A percentile compares a stretch with the other conserved stretches of the same genome.
These are phyloP conservation scores for Paramyrothecium roridum DNA, from an alignment of 2,329 filamentous ascomycete species.

Conservation along the genomic window DNA sequence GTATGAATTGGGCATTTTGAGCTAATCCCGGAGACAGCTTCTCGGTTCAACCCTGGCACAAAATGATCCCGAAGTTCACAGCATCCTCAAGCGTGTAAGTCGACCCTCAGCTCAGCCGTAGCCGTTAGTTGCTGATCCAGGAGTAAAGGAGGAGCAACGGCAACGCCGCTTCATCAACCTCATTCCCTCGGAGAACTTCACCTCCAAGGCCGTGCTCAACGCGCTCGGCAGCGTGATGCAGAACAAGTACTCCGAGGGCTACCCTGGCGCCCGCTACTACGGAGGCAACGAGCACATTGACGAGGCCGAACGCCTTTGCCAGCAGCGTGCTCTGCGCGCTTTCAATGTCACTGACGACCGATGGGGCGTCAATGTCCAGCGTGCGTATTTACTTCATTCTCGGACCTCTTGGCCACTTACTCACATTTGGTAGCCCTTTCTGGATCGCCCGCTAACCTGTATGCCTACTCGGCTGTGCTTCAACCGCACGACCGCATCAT, in stretches of 20 bases:
- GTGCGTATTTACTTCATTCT: constrained; percentile 39
- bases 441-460: constrained; percentile 68
- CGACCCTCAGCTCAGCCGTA: not conserved
- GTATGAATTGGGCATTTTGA: not conserved
- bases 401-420: not conserved
- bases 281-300: constrained; percentile 95
- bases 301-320: constrained; percentile 79
- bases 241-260: constrained; percentile 97
- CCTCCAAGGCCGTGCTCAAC: constrained; percentile 83
- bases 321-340: constrained; percentile 79
- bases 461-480: constrained; percentile 90
- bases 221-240: constrained; percentile 89
- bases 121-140: not conserved
- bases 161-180: constrained; percentile 98
- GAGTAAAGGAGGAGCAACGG: constrained; percentile 74
- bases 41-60: constrained; percentile 73
- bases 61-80: constrained; percentile 77
- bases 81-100: constrained; percentile 80
- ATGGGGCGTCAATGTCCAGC: constrained; percentile 97
- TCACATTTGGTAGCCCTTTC: constrained; percentile 59
- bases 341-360: constrained; percentile 78
- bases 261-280: constrained; percentile 91
- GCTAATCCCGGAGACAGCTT: constrained; percentile 49
- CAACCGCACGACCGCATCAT: constrained; percentile 89
- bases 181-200: constrained; percentile 91